These are phyloP conservation scores for Aspergillus fumigatus DNA, from an alignment of 2,329 filamentous ascomycete species.

Conservation along the genomic window DNA sequence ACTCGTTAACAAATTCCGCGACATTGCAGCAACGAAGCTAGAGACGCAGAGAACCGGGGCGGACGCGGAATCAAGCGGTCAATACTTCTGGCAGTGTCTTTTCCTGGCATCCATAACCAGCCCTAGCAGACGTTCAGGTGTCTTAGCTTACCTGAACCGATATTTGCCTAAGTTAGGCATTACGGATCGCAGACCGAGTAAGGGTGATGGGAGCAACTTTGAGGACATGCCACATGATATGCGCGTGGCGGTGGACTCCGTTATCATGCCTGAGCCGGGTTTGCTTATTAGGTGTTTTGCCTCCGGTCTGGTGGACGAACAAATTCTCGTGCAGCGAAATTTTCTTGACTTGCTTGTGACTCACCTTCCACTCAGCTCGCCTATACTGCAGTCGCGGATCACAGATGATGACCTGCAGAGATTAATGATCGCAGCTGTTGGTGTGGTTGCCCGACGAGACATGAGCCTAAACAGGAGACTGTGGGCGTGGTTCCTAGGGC, in stretches of 20 bases:
- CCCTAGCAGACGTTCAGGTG: constrained; percentile 75
- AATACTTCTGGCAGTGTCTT: constrained; percentile 98
- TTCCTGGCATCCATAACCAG: constrained; percentile 92
- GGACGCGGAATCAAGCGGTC: constrained; percentile 59
- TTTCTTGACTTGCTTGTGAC: constrained; percentile 91
- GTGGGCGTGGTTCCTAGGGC: constrained; percentile 95
- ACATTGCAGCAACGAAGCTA: constrained; percentile 49
- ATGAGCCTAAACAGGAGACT: constrained; percentile 94
- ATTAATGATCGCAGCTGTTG: constrained; percentile 75
- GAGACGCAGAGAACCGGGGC: constrained; percentile 48
- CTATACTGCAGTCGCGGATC: constrained; percentile 70
- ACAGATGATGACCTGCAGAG: constrained; percentile 73
- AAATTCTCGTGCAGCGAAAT: constrained; percentile 86
- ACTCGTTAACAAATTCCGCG: constrained; percentile 73
- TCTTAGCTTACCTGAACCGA: constrained; percentile 78
- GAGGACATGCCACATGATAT: constrained; percentile 23
- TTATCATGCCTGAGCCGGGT: constrained; percentile 76
- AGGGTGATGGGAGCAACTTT: constrained; percentile 25
- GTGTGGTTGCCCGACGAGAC: constrained; percentile 82
- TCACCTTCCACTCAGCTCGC: constrained; percentile 78
- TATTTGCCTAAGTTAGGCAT: constrained; percentile 68
- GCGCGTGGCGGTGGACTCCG: constrained; percentile 38
- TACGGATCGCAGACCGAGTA: constrained; percentile 28
- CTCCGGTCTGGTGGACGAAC: constrained; percentile 79
- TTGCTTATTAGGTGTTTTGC: constrained; percentile 87